Base-by-base conservation (phyloP, 2,329 filamentous ascomycete genomes). In the Talaromyces rugulosus region DNA sequence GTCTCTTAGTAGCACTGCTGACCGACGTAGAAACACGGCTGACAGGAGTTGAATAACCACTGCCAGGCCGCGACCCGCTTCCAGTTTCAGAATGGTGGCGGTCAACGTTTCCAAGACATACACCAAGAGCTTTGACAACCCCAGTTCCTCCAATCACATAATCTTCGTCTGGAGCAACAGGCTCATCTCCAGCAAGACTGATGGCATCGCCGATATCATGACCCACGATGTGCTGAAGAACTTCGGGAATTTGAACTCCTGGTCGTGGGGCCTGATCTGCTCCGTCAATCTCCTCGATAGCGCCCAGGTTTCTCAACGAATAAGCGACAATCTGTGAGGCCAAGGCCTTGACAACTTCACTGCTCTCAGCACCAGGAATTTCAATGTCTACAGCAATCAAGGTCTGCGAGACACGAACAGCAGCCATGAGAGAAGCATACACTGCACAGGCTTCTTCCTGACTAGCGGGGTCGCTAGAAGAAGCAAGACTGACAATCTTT, bases 121-220 rank as follows among this genome's bases (percentile, higher is more conserved):
- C 96, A 59, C 91, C 88, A 53, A 99, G 81, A 4, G 95, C 95
- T 77, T 96, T 97, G 56, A 96, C 94, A 1, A 99, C 92, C 30
- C 94, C 95, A 0, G 92, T 96, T 16, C 94, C 94, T 23, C 94
- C 93, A 69, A 98, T 95, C 52, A 98, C 92, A 75, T 98, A 98
- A 74, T 97, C 92, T 62, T 96, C 90, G 66, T 96, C 92, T 0
- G 92, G 90, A 6, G 92, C 89, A 6, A 91, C 89, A 11, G 87
- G 82, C 2, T 89, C 86, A 51, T 86, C 82, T 27, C 88, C 85
- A 53, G 89, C 87, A 27, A 85, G 75, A 4, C 7, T 14, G 3
- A 77, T 80, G 14, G 73, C 9, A 83, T 66, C 68, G 75, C 83
- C 74, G 72, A 85, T 74, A 72, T 80, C 84, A 67, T 91, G 85